These are phyloP conservation scores for Evernia prunastri DNA, from an alignment of 495 filamentous ascomycete genomes.

Conservation along the genomic window DNA sequence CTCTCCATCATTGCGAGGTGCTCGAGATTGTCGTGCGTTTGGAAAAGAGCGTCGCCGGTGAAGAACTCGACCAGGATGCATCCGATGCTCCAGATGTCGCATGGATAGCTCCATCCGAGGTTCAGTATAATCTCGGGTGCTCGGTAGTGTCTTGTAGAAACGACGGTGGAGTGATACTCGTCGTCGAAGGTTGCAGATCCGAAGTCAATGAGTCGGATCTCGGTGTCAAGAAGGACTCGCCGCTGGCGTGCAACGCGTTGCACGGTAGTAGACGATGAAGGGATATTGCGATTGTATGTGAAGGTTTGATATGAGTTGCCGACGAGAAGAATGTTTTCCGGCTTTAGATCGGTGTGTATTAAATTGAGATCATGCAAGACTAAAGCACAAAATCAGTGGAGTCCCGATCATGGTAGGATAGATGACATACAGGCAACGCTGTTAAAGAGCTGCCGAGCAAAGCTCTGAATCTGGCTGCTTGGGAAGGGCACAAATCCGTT, in stretches of 20 bases:
- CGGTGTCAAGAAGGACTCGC: conserved; percentile 84
- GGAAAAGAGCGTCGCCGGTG: conserved; percentile 94
- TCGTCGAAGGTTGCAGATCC: conserved; percentile 97
- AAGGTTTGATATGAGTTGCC: conserved; percentile 89
- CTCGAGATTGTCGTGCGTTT: conserved; percentile 96
- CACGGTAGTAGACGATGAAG: conserved; percentile 75
- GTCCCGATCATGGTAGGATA: conserved; percentile 5
- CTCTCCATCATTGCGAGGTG: conserved; percentile 99
- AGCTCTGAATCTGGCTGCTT: conserved; percentile 97
- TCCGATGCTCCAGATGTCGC: conserved; percentile 98
- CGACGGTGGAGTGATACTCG: conserved; percentile 95
- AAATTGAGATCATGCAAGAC: conserved; percentile 96
- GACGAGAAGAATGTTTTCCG: conserved; percentile 94
- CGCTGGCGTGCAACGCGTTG: conserved; percentile 75
- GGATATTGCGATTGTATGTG: conserved; percentile 90
- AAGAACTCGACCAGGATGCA: conserved; percentile 99
- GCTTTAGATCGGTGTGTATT: conserved; percentile 96
- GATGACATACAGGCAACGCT: conserved; percentile 85
- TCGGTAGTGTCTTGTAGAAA: conserved; percentile 91
- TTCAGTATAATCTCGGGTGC: conserved; percentile 97
- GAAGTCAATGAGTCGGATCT: conserved; percentile 96
- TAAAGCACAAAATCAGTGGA: conserved; percentile 38
- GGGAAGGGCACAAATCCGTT: conserved; percentile 95
- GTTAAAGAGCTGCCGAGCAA: conserved; percentile 92
- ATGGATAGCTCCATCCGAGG: conserved; percentile 94